Evolutionary conservation across 208 protist genomes (phyloP).

Genomic region (Leishmania mexicana): DNA sequence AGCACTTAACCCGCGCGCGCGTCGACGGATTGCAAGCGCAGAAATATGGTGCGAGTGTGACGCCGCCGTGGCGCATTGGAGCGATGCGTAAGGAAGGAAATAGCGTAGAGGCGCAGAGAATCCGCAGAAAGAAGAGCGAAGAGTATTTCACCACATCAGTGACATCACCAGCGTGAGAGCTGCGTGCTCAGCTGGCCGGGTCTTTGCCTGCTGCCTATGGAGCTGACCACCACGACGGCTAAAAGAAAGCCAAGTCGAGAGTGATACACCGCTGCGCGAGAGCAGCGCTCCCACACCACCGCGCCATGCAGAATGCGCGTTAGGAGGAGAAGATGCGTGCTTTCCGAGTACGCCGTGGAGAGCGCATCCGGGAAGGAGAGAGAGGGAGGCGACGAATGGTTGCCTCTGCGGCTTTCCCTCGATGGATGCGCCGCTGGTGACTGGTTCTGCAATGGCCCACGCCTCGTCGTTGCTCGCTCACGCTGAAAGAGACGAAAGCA

Average conservation of each 20-base stretch:
- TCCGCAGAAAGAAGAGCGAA: not conserved
- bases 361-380: not conserved
- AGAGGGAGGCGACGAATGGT: not conserved
- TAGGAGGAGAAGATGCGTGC: not conserved
- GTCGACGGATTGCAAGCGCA: not conserved
- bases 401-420: not conserved
- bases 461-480: not conserved
- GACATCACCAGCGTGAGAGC: not conserved
- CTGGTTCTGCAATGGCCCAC: not conserved
- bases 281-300: not conserved
- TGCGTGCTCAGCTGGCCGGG: not conserved
- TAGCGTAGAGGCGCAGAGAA: not conserved
- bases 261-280: not conserved
- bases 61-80: not conserved
- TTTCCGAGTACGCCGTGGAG: not conserved
- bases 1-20: not conserved
- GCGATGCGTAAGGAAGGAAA: no score
- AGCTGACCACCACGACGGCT: not conserved
- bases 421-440: not conserved
- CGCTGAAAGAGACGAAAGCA: not conserved
- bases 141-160: not conserved
- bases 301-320: not conserved
- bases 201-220: not conserved
- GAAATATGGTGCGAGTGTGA: not conserved
- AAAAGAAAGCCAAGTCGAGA: not conserved